Base-by-base conservation (phyloP, 805 yeast species). In the Hanseniaspora meyeri region DNA sequence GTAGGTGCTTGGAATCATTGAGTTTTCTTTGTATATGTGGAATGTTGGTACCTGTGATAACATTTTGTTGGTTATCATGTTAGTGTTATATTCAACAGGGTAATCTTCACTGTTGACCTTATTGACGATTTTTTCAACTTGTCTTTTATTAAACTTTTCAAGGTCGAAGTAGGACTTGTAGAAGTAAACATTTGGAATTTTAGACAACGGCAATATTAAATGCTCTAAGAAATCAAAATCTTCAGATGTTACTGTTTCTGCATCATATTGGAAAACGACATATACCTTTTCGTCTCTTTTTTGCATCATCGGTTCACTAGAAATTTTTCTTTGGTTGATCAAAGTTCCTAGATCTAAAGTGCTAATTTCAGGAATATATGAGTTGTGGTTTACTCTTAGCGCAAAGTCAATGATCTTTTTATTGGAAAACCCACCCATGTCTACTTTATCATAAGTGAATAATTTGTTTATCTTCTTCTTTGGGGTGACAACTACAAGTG, bases 141-240 rank as follows among this genome's bases (percentile, higher is more conserved):
- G 63, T 19, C 68, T 66, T 43, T 68, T 63, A 14, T 65, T 59
- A 34, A 64, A 55, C 64, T 57, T 43, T 29, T 69, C 76, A 36
- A 78, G 64, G 4, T 71, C 66, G 60, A 80, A 80, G n/a, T 74
- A 72, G 2, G 82, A 74, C 43, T 75, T 77, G 64, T 72, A 79
- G 7, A 86, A 63, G 59, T 75, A 72, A 7, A 81, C 72, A 61
- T 83, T 77, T 1, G 83, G 82, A 11, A 82, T 67, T 57, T 77
- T 73, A 59, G 85, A 78, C 20, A 83, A 68, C 12, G 80, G 80
- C 55, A 82, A 85, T 45, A 82, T 66, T 45, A 86, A 62, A 61
- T 82, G 77, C 6, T 83, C 81, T 58, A 86, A 69, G 5, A 84
- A 67, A 32, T 77, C 77, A 60, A 75, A 76, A 66, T 86, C 93